phyloP scores from a whole-genome alignment of 2,329 filamentous ascomycete genomes.

The Neocatenulostroma microsporum region DNA sequence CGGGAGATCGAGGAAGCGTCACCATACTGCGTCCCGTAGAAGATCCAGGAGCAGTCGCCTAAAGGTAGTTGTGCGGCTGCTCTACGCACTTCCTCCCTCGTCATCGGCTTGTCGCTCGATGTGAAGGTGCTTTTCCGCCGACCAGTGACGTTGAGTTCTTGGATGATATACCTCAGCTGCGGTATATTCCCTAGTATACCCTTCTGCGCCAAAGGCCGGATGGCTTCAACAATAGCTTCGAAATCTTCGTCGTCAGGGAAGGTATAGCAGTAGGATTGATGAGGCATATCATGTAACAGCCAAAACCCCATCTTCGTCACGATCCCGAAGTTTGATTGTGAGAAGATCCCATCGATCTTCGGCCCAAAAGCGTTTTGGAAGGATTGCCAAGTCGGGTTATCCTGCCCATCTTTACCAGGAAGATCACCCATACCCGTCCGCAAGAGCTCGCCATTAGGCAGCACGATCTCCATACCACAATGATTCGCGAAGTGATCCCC shows the following conservation, averaged over 20 bases:
- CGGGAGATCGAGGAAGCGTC: conserved; percentile 24
- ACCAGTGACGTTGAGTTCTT: conserved; percentile 5
- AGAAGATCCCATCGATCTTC: conserved; percentile 32
- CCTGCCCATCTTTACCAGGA: no score
- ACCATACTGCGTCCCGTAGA: conserved; percentile 42
- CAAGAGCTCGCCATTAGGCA: conserved; percentile 33
- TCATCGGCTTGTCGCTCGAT: no score
- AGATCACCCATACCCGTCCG: conserved; percentile 37
- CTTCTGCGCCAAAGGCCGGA: conserved; percentile 3
- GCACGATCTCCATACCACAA: conserved; percentile 36
- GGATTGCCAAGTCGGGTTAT: conserved; percentile 21
- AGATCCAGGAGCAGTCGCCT: conserved; percentile 39
- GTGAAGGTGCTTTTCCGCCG: conserved; percentile 2
- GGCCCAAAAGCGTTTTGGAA: conserved; percentile 33
- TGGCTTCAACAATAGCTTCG: conserved; percentile 4
- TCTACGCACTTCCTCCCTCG: no score
- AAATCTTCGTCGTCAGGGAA: conserved; percentile 5
- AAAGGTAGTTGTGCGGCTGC: background rate
- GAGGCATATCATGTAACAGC: conserved; percentile 46
- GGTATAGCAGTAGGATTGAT: conserved; percentile 6
- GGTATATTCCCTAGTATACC: conserved; percentile 8
- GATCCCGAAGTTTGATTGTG: conserved; percentile 31
- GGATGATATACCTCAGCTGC: conserved; percentile 4
- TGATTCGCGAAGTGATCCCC: conserved; percentile 8
- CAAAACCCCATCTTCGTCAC: conserved; percentile 47